Evolutionary conservation across 768 basidiomycete species (phyloP).

Genomic region (Hygrocybe punicea): DNA sequence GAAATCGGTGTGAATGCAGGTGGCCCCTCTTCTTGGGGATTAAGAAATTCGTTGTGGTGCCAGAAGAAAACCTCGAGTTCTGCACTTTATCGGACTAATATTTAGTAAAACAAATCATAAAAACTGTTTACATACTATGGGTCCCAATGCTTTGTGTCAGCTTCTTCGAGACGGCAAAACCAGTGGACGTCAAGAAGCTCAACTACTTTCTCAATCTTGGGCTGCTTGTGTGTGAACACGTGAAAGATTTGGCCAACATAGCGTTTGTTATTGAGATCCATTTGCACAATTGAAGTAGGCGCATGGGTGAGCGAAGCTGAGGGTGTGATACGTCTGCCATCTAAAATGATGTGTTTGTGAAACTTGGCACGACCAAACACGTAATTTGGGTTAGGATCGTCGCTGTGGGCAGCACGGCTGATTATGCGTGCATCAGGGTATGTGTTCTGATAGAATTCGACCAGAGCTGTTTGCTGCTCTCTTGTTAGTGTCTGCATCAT

Average conservation of each 20-base stretch:
- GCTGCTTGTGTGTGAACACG: not conserved
- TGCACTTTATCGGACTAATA: not conserved
- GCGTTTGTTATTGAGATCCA: not conserved
- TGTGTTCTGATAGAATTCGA: not conserved
- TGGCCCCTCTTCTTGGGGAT: not conserved
- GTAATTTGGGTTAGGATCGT: not conserved
- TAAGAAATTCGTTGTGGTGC: not conserved
- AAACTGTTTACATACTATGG: not conserved
- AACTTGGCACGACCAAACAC: not conserved
- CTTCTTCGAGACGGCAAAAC: not conserved
- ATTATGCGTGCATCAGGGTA: not conserved
- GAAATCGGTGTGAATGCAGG: not conserved
- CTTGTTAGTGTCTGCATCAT: not conserved
- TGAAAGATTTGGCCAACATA: not conserved
- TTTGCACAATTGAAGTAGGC: not conserved
- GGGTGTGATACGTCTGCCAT: not conserved
- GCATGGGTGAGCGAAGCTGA: not conserved
- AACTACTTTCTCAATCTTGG: not conserved
- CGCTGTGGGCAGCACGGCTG: not conserved
- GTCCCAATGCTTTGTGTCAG: not conserved
- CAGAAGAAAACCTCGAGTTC: not conserved
- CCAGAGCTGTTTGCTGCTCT: not conserved
- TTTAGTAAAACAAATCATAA: not conserved
- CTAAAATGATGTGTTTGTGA: not conserved
- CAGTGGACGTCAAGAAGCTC: not conserved